These are phyloP conservation scores for Ustulina deusta DNA, from an alignment of 2,329 filamentous ascomycete genomes.

Conservation along the genomic window DNA sequence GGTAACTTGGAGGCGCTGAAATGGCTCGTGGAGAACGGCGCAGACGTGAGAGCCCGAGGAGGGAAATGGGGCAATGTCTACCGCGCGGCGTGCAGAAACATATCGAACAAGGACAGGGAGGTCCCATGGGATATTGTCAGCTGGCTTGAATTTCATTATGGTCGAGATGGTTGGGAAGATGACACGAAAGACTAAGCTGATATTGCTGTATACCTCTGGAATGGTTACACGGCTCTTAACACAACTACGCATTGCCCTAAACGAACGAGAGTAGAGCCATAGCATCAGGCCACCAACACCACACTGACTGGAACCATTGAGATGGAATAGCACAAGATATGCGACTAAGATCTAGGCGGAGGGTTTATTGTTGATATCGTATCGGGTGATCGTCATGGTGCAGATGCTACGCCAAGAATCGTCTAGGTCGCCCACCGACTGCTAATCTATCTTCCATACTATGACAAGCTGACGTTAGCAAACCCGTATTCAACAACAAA, in stretches of 20 bases:
- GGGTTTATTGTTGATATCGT: constrained; percentile 11
- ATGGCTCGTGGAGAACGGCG: too few relatives aligned
- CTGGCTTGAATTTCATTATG: neutral
- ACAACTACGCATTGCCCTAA: neutral
- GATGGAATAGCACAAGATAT: too few relatives aligned
- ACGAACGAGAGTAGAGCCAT: neutral
- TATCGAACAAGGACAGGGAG: too few relatives aligned
- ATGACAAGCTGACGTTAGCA: constrained; percentile 1
- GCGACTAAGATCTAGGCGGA: neutral
- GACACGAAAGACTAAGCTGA: neutral
- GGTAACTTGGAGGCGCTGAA: too few relatives aligned
- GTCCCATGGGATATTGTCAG: neutral
- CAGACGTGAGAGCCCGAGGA: neutral
- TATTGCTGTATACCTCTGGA: neutral
- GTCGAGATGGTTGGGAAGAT: neutral
- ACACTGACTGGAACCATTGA: too few relatives aligned
- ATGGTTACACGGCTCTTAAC: neutral
- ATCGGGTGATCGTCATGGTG: constrained; percentile 1
- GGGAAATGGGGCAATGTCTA: neutral
- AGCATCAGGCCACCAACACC: neutral
- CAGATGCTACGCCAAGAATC: constrained; percentile 12
- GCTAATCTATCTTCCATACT: neutral
- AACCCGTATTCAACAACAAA: neutral
- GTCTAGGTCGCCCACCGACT: constrained; percentile 14
- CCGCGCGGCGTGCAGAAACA: neutral